Base-by-base conservation (phyloP, 2,329 filamentous ascomycete genomes). In the Ophiocordyceps unilateralis region DNA sequence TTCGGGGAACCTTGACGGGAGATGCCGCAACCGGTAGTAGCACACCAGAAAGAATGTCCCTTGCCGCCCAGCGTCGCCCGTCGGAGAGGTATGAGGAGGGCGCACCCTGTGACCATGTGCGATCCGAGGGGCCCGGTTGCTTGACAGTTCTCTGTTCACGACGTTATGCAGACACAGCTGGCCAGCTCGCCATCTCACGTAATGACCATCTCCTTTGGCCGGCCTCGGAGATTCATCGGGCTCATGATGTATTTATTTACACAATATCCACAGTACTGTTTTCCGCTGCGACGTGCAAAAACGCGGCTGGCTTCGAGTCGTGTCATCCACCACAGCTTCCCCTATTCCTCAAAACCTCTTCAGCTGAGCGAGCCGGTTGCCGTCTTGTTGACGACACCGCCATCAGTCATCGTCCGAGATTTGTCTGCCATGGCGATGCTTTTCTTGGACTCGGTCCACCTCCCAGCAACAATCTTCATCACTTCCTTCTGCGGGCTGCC, bases 401-500 rank as follows among this genome's bases (percentile, higher is more conserved):
- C 37, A 4, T 53, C 46, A 14, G 42, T 46, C 22, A 23, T 42
- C 15, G 48, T 50, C 34, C 30, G 39, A 36, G 39, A 9, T 37
- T 46, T 43, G 14, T 45, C 32, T 47, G 49, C 55, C 39, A 50
- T 49, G 20, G 55, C 60, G 50, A 71, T 70, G 15, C 56, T 56
- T 48, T 63, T 60, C 52, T 67, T 68, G 44, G 70, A 11, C 6
- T 65, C 42, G 44, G 70, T 64, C 68, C 82, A 86, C 55, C 68
- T 68, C 52, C 69, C 70, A 19, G 74, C 79, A 45, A 88, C 66
- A 34, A 75, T 64, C 53, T 68, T 70, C 81, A 86, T 83, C 11
- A 86, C 69, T 44, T 78, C 75, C 51, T 78, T 81, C 54, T 81
- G 78, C 14, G 69, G 68, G 49, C 68, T 73, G 36, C 58, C 65